Conservation (phyloP, 257 asterid genomes). For the Knoxia roxburghii region DNA sequence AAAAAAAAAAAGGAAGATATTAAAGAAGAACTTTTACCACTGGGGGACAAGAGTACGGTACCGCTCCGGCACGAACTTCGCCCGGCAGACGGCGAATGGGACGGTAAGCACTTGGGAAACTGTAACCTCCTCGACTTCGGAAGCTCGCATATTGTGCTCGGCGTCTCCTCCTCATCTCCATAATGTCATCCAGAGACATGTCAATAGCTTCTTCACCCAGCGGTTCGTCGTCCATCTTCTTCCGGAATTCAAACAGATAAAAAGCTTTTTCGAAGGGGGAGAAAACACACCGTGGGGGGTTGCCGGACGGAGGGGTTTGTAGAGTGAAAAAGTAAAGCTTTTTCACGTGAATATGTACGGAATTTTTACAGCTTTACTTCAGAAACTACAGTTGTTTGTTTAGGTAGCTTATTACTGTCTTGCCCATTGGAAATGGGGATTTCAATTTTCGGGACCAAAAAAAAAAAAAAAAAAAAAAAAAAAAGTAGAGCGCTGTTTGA, state of each 20-base stretch:
- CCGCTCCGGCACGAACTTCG: background rate
- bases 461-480: too few species aligned
- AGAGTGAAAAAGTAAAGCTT: background rate
- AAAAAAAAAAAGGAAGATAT: too few species aligned
- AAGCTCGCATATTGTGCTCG: background rate
- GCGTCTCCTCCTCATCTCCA: conserved; percentile 22
- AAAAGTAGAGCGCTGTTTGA: too few species aligned
- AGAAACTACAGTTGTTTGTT: too few species aligned
- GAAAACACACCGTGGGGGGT: too few species aligned
- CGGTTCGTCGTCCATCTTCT: too few species aligned
- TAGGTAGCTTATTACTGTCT: too few species aligned
- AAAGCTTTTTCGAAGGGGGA: too few species aligned
- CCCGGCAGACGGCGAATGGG: background rate
- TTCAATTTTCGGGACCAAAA: too few species aligned
- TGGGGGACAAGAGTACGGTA: conserved; percentile 1
- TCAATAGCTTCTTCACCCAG: conserved; percentile 31
- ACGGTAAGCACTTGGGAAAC: conserved; percentile 11
- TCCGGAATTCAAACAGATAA: too few species aligned
- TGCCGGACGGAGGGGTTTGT: background rate
- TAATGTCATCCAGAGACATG: conserved; percentile 39
- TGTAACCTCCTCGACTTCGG: conserved; percentile 13
- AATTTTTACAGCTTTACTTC: too few species aligned
- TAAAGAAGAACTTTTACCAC: background rate
- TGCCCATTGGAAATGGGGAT: background rate
- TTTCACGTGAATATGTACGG: conserved; percentile 2